phyloP scores from a whole-genome alignment of 495 filamentous ascomycete genomes.

The Aspergillus asperescens region DNA sequence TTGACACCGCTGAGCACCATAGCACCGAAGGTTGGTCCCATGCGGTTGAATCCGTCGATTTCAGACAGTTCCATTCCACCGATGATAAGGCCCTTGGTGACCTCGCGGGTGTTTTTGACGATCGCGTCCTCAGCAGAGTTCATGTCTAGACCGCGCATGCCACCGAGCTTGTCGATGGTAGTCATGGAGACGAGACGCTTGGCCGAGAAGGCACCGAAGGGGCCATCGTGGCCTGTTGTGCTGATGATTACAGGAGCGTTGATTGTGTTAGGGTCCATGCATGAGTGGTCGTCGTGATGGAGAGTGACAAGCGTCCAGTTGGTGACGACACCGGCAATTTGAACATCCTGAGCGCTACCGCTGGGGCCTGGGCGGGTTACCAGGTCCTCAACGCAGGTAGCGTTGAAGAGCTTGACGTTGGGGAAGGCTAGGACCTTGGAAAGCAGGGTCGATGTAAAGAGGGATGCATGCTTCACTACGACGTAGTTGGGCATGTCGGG shows the following conservation, averaged over 20 bases:
- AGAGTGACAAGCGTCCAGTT: conserved; percentile 91
- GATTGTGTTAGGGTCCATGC: conserved; percentile 96
- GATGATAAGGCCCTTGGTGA: conserved; percentile 81
- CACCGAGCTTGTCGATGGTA: conserved; percentile 72
- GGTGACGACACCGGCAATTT: conserved; percentile 82
- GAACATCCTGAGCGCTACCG: conserved; percentile 43
- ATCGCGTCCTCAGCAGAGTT: conserved; percentile 84
- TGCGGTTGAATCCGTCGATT: conserved; percentile 82
- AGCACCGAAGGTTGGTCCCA: conserved; percentile 74
- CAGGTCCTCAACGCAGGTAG: conserved; percentile 83
- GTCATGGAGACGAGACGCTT: conserved; percentile 82
- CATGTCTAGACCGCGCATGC: conserved; percentile 92
- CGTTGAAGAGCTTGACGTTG: conserved; percentile 95
- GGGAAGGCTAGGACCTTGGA: conserved; percentile 74
- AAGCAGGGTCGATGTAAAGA: conserved; percentile 83
- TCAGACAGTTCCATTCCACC: conserved; percentile 91
- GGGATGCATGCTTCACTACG: conserved; percentile 87
- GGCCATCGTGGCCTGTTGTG: conserved; percentile 86
- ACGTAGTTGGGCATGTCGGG: conserved; percentile 77
- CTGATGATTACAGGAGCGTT: conserved; percentile 80
- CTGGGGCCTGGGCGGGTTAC: conserved; percentile 61
- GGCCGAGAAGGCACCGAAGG: conserved; percentile 82
- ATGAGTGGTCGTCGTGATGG: conserved; percentile 87
- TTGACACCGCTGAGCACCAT: conserved; percentile 83
- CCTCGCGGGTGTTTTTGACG: conserved; percentile 81